Evolutionary conservation across 2,329 filamentous ascomycete species (phyloP), one percentile per base, ranked within the genome.

Genomic region (Xylariaceae sp.): DNA sequence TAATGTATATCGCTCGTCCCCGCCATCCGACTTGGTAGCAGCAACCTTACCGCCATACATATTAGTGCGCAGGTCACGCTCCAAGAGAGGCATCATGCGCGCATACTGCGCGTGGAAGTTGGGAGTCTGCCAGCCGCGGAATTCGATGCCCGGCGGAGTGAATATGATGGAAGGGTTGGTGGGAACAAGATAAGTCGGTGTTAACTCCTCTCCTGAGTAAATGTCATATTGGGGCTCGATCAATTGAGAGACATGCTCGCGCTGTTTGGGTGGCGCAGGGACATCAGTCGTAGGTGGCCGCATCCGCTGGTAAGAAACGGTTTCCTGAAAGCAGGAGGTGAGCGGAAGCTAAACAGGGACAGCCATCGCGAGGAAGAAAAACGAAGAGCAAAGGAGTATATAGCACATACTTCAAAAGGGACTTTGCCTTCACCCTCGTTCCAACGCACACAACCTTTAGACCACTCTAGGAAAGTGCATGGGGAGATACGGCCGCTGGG

Each of bases 321-420:
- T 49, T 7, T 50, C 41, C 52, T 58, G 15, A 3, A 9, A 27
- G 23, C 10, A 40, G 9, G 4, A 10, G 8, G 37, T 42, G 9
- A 50, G 35, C 20, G 30, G 16, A n/a, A 10, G 27, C 9, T 13
- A n/a, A 26, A n/a, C 21, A 7, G 32, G 18, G 2, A 20, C n/a
- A n/a, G n/a, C n/a, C n/a, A n/a, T n/a, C n/a, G 1, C 8, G 23
- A 26, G 4, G 15, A 18, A 11, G 8, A 4, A 23, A 20, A 50
- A 24, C 15, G 10, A 5, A 24, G 26, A 4, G 13, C 23, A 27
- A n/a, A 30, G 30, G 11, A 24, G 49, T 58, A 57, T 56, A 63
- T 61, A n/a, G 56, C 36, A 0, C 32, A 5, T 86, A 75, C 59
- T 72, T 70, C n/a, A n/a, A n/a, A n/a, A n/a, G n/a, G n/a, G n/a